Conservation (phyloP, 1,139 yeast genomes). For the Eremothecium gossypii region DNA sequence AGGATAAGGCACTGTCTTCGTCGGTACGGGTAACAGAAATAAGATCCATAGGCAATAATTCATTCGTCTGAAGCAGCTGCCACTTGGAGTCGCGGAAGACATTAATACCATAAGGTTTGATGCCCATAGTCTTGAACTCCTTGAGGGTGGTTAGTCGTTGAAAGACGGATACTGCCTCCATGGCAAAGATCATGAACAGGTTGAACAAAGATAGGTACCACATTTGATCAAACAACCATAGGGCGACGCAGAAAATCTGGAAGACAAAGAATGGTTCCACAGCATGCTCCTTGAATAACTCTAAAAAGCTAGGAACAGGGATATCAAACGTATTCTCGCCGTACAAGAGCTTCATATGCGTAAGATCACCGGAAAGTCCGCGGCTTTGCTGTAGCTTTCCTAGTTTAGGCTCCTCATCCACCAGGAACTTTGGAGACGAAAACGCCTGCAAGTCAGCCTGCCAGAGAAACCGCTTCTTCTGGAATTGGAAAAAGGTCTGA, state of each 20-base stretch:
- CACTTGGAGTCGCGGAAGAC: constrained; percentile 66
- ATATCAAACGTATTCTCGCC: constrained; percentile 88
- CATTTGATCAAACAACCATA: constrained; percentile 95
- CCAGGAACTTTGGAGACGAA: constrained; percentile 70
- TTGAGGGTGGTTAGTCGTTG: constrained; percentile 92
- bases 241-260: constrained; percentile 89
- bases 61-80: constrained; percentile 60
- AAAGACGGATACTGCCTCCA: constrained; percentile 90
- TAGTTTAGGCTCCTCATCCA: constrained; percentile 57
- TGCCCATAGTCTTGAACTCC: constrained; percentile 96
- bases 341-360: constrained; percentile 49
- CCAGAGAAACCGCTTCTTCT: constrained; percentile 82
- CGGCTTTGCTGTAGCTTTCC: constrained; percentile 47
- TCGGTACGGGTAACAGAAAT: constrained; percentile 80
- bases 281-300: constrained; percentile 92
- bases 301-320: constrained; percentile 86
- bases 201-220: constrained; percentile 95
- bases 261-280: constrained; percentile 97
- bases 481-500: constrained; percentile 73
- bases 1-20: constrained; percentile 92
- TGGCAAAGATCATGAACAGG: constrained; percentile 81
- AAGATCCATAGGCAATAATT: constrained; percentile 84
- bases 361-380: constrained; percentile 59
- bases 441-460: constrained; percentile 47
- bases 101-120: constrained; percentile 75